Evolutionary conservation across 371 early-diverging fungal genomes (phyloP), one percentile per base, ranked within the genome.

Genomic region (Mucor racemosus): DNA sequence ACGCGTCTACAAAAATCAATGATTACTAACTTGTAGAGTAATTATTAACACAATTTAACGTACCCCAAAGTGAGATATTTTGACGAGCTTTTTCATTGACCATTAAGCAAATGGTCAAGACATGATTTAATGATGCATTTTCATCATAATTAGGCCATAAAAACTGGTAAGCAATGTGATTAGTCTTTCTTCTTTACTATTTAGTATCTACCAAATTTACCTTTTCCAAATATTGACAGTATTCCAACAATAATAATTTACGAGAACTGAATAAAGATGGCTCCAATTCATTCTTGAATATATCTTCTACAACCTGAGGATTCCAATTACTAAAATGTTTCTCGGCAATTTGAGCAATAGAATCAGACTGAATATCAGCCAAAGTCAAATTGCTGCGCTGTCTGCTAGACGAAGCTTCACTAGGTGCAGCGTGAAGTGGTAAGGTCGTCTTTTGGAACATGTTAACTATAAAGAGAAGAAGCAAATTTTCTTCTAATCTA

Each of bases 11-110:
- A 50, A 19, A 11, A 68, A 57, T 67, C 1, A 6, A 1, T 13
- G 31, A 14, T 53, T 53, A 21, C 6, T 26, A 21, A 13, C 53
- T 50, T 10, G 53, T 4, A 13, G 14, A 21, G 0, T 7, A 14
- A 0, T 10, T n/a, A 10, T 39, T 5, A n/a, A 7, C 8, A 3
- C n/a, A 8, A 7, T 33, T 19, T 59, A 36, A 35, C 65, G 64
- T 85, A 82, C 86, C 86, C 88, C 89, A 90, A 4, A 82, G 78
- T 13, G 85, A 64, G 41, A 90, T 84, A 14, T 86, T 79, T 60
- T 91, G 83, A 14, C 89, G 87, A 67, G 84, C 86, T 77, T 95
- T 96, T 71, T 95, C 96, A 74, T 92, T 94, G n/a, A 94, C 76
- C 76, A 95, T 82, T 44, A 94, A 69, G 13, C 94, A 88, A n/a